Evolutionary conservation across 2,329 filamentous ascomycete genomes (phyloP), one percentile per base, ranked within the genome.

Genomic region (Acrocalymma vagum): DNA sequence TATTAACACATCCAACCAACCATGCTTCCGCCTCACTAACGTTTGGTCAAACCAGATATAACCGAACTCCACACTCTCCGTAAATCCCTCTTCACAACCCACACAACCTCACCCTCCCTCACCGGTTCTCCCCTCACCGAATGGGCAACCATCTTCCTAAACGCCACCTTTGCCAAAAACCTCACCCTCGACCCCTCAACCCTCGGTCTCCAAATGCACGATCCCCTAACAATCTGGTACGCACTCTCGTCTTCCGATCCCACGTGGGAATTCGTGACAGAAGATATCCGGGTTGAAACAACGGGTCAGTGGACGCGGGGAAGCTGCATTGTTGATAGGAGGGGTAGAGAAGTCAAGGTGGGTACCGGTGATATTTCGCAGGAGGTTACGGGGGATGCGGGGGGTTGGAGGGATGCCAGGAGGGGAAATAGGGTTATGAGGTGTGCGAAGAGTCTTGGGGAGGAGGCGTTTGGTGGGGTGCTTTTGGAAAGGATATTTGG

Each of bases 261-360:
- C 0, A 40, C 34, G 1, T 75, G 72, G 73, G 48, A 63, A 16
- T 63, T 74, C 35, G 60, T 57, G 13, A 51, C 60, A n/a, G 62
- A 95, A 69, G 94, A 99, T 66, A 86, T 99, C 40, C 81, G 94
- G 14, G 78, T 99, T 26, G 94, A 99, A 73, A 95, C 91, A 0
- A 75, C 82, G 3, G 94, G 93, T 2, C 94, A 97, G 74, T 99
- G 94, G 94, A 95, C 92, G 29, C 79, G 90, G 41, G 93, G 94
- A 1, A 92, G 94, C 85, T 92, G 91, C 62, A 79, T 97, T 21
- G 77, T 91, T 26, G 94, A 99, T 75, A 79, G 84, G 23, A 80
- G 94, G 29, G 71, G 73, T 24, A 73, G 83, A 38, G 76, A 73
- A 48, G 82, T 83, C 62, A 77, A 76, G 5, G 50, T 62, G 39